Base-by-base conservation (phyloP, 129 eudicot genomes). In the Calendula officinalis region DNA sequence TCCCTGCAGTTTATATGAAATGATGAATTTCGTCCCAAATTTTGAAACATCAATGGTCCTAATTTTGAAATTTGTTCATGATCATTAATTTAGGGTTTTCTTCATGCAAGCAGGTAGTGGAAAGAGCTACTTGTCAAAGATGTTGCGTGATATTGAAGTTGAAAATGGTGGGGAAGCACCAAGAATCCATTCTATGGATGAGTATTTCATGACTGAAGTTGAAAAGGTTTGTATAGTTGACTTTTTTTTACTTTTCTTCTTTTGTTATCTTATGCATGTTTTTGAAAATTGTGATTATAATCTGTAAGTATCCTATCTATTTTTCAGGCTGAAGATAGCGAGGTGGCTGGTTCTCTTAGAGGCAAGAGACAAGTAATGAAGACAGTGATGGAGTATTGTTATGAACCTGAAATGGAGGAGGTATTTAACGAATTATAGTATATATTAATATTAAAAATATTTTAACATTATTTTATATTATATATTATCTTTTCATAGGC, bases 371-470 rank as follows among this genome's bases (percentile, higher is more conserved):
- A 72, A 65, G 79, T 69, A 53, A 66, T 45, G 74, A 91, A 86
- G 95, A 84, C 53, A 45, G 95, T 91, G 71, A 78, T 91, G 84
- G 98, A 91, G 77, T 91, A 80, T 62, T 84, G 91, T 75, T 91
- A 87, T 68, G 98, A 91, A 81, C 96, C 98, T 81, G 98, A 91
- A 68, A 91, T 91, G 98, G 95, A 87, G 84, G 96, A 91, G 96
- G 98, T 91, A 76, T 58, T 59, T 38, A 64, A 9, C 10, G 46
- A 37, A 22, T 38, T 39, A n/a, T 56, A 33, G 35, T 45, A 50
- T 11, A 7, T 7, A 9, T 36, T n/a, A 34, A 9, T 40, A 15
- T 15, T 46, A 48, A 32, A 12, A 57, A 37, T 46, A 22, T 22
- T 22, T 2, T 11, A 7, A 22, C n/a, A n/a, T n/a, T n/a, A n/a